Base-by-base conservation (phyloP, 352 stramenopile species). In the Discostella stelligera region DNA sequence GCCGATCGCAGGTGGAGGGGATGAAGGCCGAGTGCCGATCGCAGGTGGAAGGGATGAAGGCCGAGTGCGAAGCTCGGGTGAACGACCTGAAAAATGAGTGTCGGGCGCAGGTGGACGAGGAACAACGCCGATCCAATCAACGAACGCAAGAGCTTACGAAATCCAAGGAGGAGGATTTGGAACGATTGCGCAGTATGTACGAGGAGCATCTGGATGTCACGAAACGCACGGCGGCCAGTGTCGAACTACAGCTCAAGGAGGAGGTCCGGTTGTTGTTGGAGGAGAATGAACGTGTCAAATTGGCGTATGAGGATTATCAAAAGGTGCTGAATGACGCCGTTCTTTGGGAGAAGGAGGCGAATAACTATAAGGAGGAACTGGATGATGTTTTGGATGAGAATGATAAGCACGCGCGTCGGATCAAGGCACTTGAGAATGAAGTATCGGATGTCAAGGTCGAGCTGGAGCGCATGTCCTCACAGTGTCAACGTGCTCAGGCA, bases 201-300 rank as follows among this genome's bases (percentile, higher is more conserved):
- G 74, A 82, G 44, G 61, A 70, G 21, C 74, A 82, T 50, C 48
- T 82, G 4, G 63, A 82, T 1, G 20, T 6, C 18, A 66, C 63
- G 2, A 80, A 71, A 16, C 16, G 20, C 9, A 67, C 64, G 32
- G 3, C 39, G 23, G 55, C 49, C 11, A 44, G 59, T 16, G 56
- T 64, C 18, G 44, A 58, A n/a, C 14, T 21, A 11, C 54, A 66
- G 23, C 60, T 77, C 18, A 74, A 74, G 56, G 74, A 74, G 20
- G 74, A 82, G 53, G 66, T 75, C 9, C 25, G 66, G 3, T 30
- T 69, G 16, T 48, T 80, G 21, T 50, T 80, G 20, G 73, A 82
- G 13, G 74, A 82, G 61, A 82, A 82, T 54, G 74, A 82, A 56
- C 77, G 77, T 53, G 70, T 82, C n/a, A 82, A 82, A 62, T 32